Conservation (phyloP, 352 stramenopile species). For the Globisporangium barbulae region DNA sequence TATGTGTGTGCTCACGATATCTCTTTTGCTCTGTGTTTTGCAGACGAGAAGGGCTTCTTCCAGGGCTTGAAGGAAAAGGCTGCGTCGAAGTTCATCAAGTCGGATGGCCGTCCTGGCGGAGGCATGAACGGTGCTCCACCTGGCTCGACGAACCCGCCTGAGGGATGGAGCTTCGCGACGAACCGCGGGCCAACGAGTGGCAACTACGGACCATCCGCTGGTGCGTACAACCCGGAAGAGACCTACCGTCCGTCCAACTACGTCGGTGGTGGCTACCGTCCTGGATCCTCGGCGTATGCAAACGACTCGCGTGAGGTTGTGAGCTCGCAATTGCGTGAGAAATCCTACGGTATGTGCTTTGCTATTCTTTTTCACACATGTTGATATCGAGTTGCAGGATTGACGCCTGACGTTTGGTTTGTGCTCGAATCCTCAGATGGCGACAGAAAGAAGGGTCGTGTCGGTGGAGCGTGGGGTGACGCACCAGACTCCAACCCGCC, state of each 20-base stretch:
- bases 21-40: slow-evolving; percentile 1
- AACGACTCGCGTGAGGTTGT: slow-evolving; percentile 54
- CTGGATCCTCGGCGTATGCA: slow-evolving; percentile 34
- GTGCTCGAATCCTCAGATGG: slow-evolving; percentile 37
- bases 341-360: slow-evolving; percentile 58
- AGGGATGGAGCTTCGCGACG: slow-evolving; percentile 83
- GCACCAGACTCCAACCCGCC: slow-evolving; percentile 20
- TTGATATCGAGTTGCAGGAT: neutral
- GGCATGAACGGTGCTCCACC: slow-evolving; percentile 59
- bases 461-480: slow-evolving; percentile 65
- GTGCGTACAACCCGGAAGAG: slow-evolving; percentile 80
- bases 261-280: slow-evolving; percentile 44
- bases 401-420: neutral
- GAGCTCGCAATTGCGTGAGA: slow-evolving; percentile 69
- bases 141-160: slow-evolving; percentile 63
- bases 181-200: slow-evolving; percentile 80
- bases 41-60: slow-evolving; percentile 87
- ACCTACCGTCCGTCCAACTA: slow-evolving; percentile 60
- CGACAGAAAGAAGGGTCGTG: slow-evolving; percentile 80
- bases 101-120: slow-evolving; percentile 41
- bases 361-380: neutral
- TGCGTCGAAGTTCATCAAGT: slow-evolving; percentile 72
- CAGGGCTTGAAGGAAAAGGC: slow-evolving; percentile 84
- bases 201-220: slow-evolving; percentile 47
- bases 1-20: neutral